Conservation (phyloP, 176 grass and related monocot genomes). For the Canna indica region DNA sequence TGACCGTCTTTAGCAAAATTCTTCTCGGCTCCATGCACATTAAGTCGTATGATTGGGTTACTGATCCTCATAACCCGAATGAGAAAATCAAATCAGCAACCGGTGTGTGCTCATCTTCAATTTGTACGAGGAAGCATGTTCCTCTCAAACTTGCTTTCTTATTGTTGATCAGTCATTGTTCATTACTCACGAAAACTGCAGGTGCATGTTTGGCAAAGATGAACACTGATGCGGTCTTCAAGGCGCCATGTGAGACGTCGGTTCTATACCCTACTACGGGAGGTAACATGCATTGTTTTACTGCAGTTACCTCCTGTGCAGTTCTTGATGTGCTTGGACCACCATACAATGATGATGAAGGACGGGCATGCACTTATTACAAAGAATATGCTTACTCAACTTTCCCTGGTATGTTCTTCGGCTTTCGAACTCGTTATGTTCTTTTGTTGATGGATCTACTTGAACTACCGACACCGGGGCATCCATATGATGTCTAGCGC, state of each 20-base stretch:
- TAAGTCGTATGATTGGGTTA: constrained; percentile 68
- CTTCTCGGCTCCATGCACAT: constrained; percentile 52
- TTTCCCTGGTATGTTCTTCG: constrained; percentile 32
- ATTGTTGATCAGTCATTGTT: not conserved
- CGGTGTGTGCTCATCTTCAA: not conserved
- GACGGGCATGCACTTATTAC: constrained; percentile 48
- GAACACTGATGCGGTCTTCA: constrained; percentile 39
- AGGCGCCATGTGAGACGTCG: constrained; percentile 44
- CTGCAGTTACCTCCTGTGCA: constrained; percentile 45
- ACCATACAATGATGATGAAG: constrained; percentile 44
- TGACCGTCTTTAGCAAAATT: constrained; percentile 77
- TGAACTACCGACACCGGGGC: not conserved
- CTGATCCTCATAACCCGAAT: constrained; percentile 8
- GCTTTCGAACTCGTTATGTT: not conserved
- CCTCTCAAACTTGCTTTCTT: not conserved
- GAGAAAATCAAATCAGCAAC: constrained; percentile 4
- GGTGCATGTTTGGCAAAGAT: constrained; percentile 45
- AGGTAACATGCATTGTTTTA: constrained; percentile 68
- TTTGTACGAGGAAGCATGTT: not conserved
- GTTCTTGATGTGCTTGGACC: constrained; percentile 59
- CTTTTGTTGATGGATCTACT: not conserved
- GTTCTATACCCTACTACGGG: constrained; percentile 47
- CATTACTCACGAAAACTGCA: constrained; percentile 7
- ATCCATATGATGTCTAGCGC: too few relatives aligned
- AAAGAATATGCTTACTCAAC: constrained; percentile 24